A percentile compares a stretch with the other conserved stretches of the same genome.
Conservation (phyloP, 306 rosid genomes). For the Amphicarpaea edgeworthii region DNA sequence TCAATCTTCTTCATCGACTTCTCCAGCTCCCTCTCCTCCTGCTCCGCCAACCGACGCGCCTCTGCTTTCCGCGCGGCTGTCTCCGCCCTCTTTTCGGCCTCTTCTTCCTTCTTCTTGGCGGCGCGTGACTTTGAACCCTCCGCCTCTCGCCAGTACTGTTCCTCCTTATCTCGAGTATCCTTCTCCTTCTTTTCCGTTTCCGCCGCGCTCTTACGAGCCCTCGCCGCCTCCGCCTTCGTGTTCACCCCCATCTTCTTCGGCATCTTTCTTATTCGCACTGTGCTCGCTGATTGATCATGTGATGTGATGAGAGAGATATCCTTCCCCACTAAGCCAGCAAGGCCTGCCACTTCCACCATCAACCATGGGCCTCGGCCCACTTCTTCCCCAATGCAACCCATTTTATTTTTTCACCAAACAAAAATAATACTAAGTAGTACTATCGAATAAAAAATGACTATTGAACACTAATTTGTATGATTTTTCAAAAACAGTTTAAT, state of each 20-base stretch:
- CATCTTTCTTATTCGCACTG: constrained; percentile 26
- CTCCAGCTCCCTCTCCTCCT: constrained; percentile 91
- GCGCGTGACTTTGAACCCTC: constrained; percentile 92
- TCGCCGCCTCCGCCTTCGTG: constrained; percentile 89
- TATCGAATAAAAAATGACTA: too few relatives aligned
- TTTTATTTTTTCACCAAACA: too few relatives aligned
- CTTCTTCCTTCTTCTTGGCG: constrained; percentile 92
- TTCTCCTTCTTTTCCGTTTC: constrained; percentile 82
- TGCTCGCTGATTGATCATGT: not conserved
- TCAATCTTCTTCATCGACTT: constrained; percentile 74
- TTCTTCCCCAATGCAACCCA: not conserved
- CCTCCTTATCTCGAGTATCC: constrained; percentile 74
- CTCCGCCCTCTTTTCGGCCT: constrained; percentile 88
- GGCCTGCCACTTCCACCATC: not conserved
- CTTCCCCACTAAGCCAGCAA: not conserved
- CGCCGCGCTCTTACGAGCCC: constrained; percentile 76
- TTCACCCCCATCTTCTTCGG: constrained; percentile 97
- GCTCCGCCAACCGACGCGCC: constrained; percentile 88
- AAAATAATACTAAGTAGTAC: too few relatives aligned
- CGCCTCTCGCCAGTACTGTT: constrained; percentile 86
- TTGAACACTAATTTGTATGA: too few relatives aligned
- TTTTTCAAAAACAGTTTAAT: too few relatives aligned
- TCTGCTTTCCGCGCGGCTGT: constrained; percentile 79
- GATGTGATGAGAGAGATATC: not conserved
- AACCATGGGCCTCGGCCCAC: constrained; percentile 8